Percentiles rank a stretch among this genome's conserved stretches.
Conservation (phyloP, 768 basidiomycete species). For the Agrocybe praecox region DNA sequence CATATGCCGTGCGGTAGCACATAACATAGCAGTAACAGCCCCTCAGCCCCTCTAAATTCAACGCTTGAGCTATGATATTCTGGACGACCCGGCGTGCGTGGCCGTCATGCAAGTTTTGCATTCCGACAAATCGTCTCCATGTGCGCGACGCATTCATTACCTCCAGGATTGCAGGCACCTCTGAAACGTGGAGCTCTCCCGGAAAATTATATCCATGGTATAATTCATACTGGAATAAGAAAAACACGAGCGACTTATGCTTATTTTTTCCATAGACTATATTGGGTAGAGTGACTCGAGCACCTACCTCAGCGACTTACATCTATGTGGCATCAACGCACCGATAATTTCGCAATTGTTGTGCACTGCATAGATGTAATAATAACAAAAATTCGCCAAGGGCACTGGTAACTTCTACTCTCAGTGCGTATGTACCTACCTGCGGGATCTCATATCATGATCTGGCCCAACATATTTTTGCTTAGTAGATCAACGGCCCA, state of each 20-base stretch:
- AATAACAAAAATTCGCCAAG: background rate
- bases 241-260: background rate
- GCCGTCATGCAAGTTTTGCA: conserved; percentile 8
- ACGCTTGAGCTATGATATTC: background rate
- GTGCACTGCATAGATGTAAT: conserved; percentile 1
- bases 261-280: background rate
- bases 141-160: background rate
- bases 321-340: conserved; percentile 5
- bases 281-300: conserved; percentile 4
- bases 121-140: conserved; percentile 4
- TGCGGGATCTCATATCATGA: conserved; percentile 13
- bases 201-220: conserved; percentile 12
- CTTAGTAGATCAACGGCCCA: conserved; percentile 1
- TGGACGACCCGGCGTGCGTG: background rate
- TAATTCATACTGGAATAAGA: background rate
- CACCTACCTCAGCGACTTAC: background rate
- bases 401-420: background rate
- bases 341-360: conserved; percentile 15
- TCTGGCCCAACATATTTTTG: conserved; percentile 11
- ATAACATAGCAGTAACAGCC: background rate
- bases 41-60: background rate
- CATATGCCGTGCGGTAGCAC: background rate
- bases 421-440: background rate
- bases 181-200: conserved; percentile 9
- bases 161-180: background rate